phyloP scores from a whole-genome alignment of 1,284 basidiomycete species.

The Apiotrichum sp. region DNA sequence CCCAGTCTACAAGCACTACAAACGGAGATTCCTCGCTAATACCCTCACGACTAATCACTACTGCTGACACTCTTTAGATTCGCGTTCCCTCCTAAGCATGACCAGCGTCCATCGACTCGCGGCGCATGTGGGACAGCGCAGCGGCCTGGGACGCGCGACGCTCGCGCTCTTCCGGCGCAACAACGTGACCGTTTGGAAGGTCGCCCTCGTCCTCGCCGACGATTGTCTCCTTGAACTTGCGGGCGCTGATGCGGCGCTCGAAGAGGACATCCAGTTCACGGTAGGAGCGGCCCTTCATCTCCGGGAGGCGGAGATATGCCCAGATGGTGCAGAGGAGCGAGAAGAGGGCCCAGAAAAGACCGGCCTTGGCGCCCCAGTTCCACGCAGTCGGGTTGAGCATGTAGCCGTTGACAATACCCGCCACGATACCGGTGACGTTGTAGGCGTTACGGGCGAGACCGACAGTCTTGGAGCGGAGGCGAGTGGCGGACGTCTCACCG shows the following conservation, averaged over 20 bases:
- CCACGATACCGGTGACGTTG: conserved; percentile 32
- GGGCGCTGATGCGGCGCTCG: conserved; percentile 35
- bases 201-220: conserved; percentile 19
- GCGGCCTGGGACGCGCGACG: conserved; percentile 1
- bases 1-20: too few relatives aligned
- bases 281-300: conserved; percentile 42
- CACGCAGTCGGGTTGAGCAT: conserved; percentile 19
- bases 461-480: conserved; percentile 50
- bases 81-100: too few relatives aligned
- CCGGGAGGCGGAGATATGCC: conserved; percentile 24
- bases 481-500: conserved; percentile 46
- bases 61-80: too few relatives aligned
- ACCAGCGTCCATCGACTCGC: too few relatives aligned
- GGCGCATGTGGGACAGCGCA: background rate
- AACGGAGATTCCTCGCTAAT: too few relatives aligned
- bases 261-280: conserved; percentile 47
- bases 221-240: conserved; percentile 40
- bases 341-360: conserved; percentile 45
- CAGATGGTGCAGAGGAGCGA: conserved; percentile 15
- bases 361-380: conserved; percentile 30
- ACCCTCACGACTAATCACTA: too few relatives aligned
- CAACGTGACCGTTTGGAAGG: too few relatives aligned
- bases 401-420: conserved; percentile 17
- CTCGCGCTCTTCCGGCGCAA: background rate
- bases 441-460: conserved; percentile 48